Evolutionary conservation across 108 stramenopile species (phyloP).

Genomic region (Discostella stelligeroides): DNA sequence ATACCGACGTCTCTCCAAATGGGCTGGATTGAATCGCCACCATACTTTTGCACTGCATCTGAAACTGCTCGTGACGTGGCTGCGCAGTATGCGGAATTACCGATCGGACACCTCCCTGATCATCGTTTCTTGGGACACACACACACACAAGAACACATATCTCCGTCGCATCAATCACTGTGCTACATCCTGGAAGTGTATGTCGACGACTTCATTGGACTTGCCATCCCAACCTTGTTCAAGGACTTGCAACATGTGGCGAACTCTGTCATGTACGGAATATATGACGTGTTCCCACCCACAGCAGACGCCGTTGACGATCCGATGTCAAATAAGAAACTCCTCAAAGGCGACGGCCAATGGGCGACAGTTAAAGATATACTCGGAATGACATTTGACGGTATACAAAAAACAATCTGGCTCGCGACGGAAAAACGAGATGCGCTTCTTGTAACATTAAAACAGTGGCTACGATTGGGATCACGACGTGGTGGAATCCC

Average conservation of each 20-base stretch:
- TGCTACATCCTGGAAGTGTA: conserved; percentile 21
- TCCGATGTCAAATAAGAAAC: conserved; percentile 53
- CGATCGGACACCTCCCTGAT: conserved; percentile 10
- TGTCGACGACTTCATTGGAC: too few species aligned
- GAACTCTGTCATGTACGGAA: too few species aligned
- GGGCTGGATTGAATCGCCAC: too few species aligned
- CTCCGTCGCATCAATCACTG: background rate
- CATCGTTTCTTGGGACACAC: background rate
- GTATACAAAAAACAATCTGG: conserved; percentile 13
- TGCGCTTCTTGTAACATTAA: background rate
- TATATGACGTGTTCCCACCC: background rate
- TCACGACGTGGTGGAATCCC: background rate
- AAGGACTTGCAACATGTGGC: conserved; percentile 7
- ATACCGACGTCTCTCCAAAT: too few species aligned
- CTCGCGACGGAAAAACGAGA: background rate
- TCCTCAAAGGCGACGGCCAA: conserved; percentile 41
- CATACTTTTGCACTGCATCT: too few species aligned
- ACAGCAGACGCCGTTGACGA: conserved; percentile 11
- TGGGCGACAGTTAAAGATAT: background rate
- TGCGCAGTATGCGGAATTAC: too few species aligned
- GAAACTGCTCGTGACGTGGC: too few species aligned
- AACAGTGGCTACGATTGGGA: conserved; percentile 11
- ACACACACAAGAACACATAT: too few species aligned
- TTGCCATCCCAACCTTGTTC: conserved; percentile 14
- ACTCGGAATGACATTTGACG: conserved; percentile 31